A percentile compares a stretch with the other conserved stretches of the same genome.
These are phyloP conservation scores for Dipteronia sinensis DNA, from an alignment of 345 rosid genomes.

Conservation along the genomic window DNA sequence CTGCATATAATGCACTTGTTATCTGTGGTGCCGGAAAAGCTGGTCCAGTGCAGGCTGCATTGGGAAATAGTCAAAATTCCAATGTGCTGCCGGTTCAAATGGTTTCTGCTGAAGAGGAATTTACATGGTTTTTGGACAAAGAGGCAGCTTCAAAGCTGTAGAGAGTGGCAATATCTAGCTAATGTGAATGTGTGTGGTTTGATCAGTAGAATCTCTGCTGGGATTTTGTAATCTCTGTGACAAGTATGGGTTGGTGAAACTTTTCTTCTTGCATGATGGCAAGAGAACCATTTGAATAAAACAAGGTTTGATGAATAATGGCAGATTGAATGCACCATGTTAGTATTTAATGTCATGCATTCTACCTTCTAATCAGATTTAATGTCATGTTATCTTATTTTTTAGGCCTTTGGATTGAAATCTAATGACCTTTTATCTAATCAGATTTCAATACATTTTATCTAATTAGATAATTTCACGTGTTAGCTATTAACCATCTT, in stretches of 20 bases:
- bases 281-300: neutral
- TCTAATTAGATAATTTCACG: too few relatives aligned
- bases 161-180: neutral
- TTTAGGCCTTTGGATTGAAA: too few relatives aligned
- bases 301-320: neutral
- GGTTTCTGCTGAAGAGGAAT: slow-evolving; percentile 71
- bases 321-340: neutral
- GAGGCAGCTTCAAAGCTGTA: slow-evolving; percentile 76
- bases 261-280: neutral
- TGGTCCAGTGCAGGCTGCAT: slow-evolving; percentile 51
- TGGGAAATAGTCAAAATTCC: slow-evolving; percentile 41
- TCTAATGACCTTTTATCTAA: too few relatives aligned
- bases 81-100: slow-evolving; percentile 57
- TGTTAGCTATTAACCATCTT: too few relatives aligned
- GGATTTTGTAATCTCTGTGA: neutral
- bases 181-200: neutral
- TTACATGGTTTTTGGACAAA: slow-evolving; percentile 85
- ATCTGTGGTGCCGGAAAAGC: slow-evolving; percentile 74
- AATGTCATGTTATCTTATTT: too few relatives aligned
- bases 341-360: too few relatives aligned
- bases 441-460: too few relatives aligned
- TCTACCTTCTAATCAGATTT: too few relatives aligned
- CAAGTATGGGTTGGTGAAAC: neutral
- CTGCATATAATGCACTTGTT: slow-evolving; percentile 71
- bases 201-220: neutral